Evolutionary conservation across 495 filamentous ascomycete species (phyloP).

Genomic region (Podospora comata): DNA sequence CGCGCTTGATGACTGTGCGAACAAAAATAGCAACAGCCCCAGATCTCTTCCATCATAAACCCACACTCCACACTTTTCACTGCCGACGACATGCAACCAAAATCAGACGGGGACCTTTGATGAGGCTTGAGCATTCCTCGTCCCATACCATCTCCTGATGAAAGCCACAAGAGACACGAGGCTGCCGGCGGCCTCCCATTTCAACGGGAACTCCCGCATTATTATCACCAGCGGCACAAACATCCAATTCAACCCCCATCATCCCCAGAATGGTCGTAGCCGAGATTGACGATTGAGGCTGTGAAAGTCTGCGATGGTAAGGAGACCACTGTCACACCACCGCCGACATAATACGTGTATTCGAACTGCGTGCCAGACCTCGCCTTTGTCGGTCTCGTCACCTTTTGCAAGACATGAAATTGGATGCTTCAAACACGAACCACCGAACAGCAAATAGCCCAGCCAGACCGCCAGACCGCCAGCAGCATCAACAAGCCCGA

Average conservation of each 20-base stretch:
- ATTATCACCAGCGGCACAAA: background rate
- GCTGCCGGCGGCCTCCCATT: background rate
- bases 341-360: background rate
- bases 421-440: background rate
- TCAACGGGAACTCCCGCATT: background rate
- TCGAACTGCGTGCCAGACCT: background rate
- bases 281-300: conserved; percentile 12
- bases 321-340: background rate
- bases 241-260: background rate
- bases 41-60: background rate
- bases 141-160: background rate
- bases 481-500: too few relatives aligned
- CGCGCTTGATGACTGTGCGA: background rate
- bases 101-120: background rate
- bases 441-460: background rate
- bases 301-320: conserved; percentile 2
- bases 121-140: background rate
- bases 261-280: background rate
- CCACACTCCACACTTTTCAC: background rate
- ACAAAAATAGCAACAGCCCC: conserved; percentile 3
- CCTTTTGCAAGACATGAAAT: background rate
- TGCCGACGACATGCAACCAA: background rate
- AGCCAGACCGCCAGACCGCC: background rate
- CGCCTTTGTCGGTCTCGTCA: background rate
- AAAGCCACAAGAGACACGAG: background rate